phyloP scores from a whole-genome alignment of 345 rosid species.

The Euphorbia peplus region DNA sequence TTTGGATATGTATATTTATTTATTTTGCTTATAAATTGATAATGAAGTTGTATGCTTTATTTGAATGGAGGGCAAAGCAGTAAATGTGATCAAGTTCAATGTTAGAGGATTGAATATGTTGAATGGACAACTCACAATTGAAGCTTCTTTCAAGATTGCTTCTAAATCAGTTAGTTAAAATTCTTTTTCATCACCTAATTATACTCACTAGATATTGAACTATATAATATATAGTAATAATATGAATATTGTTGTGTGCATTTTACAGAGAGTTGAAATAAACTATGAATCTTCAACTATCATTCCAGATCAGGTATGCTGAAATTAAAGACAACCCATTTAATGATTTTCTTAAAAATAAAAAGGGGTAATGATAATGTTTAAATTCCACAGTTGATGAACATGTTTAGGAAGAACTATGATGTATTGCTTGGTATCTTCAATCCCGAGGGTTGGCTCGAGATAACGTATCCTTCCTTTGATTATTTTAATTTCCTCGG shows the following conservation, averaged over 20 bases:
- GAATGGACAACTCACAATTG: slow-evolving; percentile 70
- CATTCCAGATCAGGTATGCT: slow-evolving; percentile 68
- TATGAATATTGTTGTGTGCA: too few species aligned
- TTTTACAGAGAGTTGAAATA: slow-evolving; percentile 66
- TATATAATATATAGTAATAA: not conserved
- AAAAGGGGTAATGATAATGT: not conserved
- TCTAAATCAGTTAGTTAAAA: not conserved
- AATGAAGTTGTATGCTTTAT: too few species aligned
- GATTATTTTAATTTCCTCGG: too few species aligned
- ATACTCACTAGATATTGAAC: not conserved
- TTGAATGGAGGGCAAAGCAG: slow-evolving; percentile 87
- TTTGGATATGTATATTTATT: too few species aligned
- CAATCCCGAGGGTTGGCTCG: slow-evolving; percentile 82
- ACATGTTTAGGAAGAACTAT: slow-evolving; percentile 64
- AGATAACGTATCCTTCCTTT: slow-evolving; percentile 70
- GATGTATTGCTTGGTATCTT: slow-evolving; percentile 65
- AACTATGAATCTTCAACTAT: slow-evolving; percentile 62
- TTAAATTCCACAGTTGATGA: slow-evolving; percentile 58
- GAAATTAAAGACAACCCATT: not conserved
- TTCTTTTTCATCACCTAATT: not conserved
- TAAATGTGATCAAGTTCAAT: slow-evolving; percentile 77
- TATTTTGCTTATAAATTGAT: too few species aligned
- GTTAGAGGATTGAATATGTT: slow-evolving; percentile 67
- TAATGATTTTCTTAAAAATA: not conserved
- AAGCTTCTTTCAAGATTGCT: slow-evolving; percentile 49